phyloP scores from a whole-genome alignment of 1,284 basidiomycete species.

The Trichosporon inkin region DNA sequence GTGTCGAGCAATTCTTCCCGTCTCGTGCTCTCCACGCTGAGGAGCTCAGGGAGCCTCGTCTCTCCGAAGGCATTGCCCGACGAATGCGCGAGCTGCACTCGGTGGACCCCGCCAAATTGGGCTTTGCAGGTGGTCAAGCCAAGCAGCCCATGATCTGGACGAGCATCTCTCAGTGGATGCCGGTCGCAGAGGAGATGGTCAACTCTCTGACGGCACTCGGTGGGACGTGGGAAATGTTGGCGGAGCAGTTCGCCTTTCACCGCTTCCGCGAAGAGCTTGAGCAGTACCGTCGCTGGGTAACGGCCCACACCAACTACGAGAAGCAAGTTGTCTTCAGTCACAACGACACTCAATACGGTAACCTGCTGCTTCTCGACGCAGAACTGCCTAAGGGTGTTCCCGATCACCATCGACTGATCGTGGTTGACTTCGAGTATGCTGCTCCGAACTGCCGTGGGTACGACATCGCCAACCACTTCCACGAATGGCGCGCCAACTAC shows the following conservation, averaged over 20 bases:
- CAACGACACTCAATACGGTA: slow-evolving; percentile 92
- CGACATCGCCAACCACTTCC: slow-evolving; percentile 94
- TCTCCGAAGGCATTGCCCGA: slow-evolving; percentile 77
- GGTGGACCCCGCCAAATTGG: slow-evolving; percentile 70
- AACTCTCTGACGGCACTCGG: slow-evolving; percentile 28
- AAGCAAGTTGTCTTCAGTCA: slow-evolving; percentile 53
- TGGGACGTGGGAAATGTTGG: slow-evolving; percentile 42
- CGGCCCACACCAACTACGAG: slow-evolving; percentile 33
- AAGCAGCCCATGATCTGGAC: slow-evolving; percentile 57
- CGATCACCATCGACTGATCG: slow-evolving; percentile 67
- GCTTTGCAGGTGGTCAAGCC: slow-evolving; percentile 53
- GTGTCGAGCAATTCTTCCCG: slow-evolving; percentile 88
- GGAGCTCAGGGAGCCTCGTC: slow-evolving; percentile 68
- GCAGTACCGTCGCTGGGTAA: slow-evolving; percentile 43
- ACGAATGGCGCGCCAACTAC: slow-evolving; percentile 92
- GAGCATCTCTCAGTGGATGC: slow-evolving; percentile 63
- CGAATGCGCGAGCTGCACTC: slow-evolving; percentile 91
- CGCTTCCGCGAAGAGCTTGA: slow-evolving; percentile 42
- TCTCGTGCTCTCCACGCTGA: slow-evolving; percentile 69
- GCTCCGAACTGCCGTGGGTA: slow-evolving; percentile 80
- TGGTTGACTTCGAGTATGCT: slow-evolving; percentile 94
- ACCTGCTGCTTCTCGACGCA: slow-evolving; percentile 68
- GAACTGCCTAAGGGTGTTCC: slow-evolving; percentile 53
- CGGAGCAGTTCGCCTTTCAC: slow-evolving; percentile 43
- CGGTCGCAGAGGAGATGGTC: slow-evolving; percentile 37